Evolutionary conservation across 495 filamentous ascomycete species (phyloP), one percentile per base, ranked within the genome.

Genomic region (Aspergillus sclerotioniger): DNA sequence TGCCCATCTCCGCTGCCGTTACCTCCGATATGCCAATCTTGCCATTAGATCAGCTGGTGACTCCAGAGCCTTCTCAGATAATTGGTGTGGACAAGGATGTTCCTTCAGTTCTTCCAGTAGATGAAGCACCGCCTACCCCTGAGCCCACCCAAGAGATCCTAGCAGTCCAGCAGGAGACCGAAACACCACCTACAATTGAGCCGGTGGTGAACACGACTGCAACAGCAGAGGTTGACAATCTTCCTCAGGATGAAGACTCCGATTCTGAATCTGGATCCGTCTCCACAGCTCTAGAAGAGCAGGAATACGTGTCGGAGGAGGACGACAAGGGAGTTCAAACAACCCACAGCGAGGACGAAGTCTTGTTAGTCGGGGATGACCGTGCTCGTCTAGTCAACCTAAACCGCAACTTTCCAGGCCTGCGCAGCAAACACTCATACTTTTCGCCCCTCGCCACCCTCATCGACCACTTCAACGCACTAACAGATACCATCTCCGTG

Each of bases 391-490:
- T 56, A 10, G 41, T 63, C 35, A 51, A 45, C 7, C 65, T 69
- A 21, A 62, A 76, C 53, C 73, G 72, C 17, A 48, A 71, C 55
- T 69, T 71, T 16, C 69, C 72, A 10, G 83, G 83, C 15, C 70
- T 93, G 12, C 82, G 84, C 28, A 87, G 82, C 53, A 77, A 82
- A 32, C 66, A 86, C 6, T 82, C 84, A 0, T 89, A 90, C 61
- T 93, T 86, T 62, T 79, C 86, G 21, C 74, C 86, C 2, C 81
- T 96, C 4, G 84, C 85, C 35, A 76, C 80, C 3, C 76, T 96
- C 12, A 71, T 80, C 35, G 76, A 75, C 47, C 80, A 88, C 51
- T 78, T 76, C 56, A 67, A 76, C 75, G 53, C 78, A 65, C 2
- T 76, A 73, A 71, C 87, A 12, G 86, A 92, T 61, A 78, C 89